These are phyloP conservation scores for Lepidium africanum DNA, from an alignment of 345 rosid species.

Conservation along the genomic window DNA sequence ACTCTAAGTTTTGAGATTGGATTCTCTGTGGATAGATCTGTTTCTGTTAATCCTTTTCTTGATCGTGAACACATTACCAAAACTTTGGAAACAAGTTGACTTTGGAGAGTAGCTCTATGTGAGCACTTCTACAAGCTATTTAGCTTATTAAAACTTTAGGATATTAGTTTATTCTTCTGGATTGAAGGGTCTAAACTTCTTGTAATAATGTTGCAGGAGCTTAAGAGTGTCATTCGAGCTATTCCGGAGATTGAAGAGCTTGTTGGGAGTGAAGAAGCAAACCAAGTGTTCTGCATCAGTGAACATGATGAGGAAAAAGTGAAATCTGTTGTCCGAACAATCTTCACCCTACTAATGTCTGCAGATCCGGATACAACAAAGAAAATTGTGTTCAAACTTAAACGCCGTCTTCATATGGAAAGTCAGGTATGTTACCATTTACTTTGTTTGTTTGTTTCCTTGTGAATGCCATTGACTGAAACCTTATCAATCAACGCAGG, in stretches of 20 bases:
- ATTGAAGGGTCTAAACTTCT: not conserved
- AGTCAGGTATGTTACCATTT: conserved; percentile 40
- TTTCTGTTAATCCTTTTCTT: not conserved
- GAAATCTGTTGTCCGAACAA: conserved; percentile 53
- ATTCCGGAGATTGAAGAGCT: conserved; percentile 82
- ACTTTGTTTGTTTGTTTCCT: not conserved
- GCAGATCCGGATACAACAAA: conserved; percentile 62
- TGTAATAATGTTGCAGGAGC: conserved; percentile 52
- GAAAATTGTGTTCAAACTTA: conserved; percentile 49
- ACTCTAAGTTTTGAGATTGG: not conserved
- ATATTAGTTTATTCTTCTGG: not conserved
- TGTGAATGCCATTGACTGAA: conserved; percentile 3
- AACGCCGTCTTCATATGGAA: conserved; percentile 52
- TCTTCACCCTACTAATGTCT: conserved; percentile 81
- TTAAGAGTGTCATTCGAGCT: conserved; percentile 59
- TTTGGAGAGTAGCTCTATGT: not conserved
- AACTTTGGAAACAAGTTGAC: not conserved
- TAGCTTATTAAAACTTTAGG: not conserved
- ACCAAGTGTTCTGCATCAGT: conserved; percentile 37
- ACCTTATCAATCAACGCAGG: conserved; percentile 30
- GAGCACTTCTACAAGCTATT: not conserved
- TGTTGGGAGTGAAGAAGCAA: conserved; percentile 54
- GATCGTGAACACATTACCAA: not conserved
- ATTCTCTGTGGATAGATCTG: not conserved
- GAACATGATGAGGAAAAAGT: conserved; percentile 46